Evolutionary conservation across 805 yeast species (phyloP), one percentile per base, ranked within the genome.

Genomic region (Saturnispora sanitii): DNA sequence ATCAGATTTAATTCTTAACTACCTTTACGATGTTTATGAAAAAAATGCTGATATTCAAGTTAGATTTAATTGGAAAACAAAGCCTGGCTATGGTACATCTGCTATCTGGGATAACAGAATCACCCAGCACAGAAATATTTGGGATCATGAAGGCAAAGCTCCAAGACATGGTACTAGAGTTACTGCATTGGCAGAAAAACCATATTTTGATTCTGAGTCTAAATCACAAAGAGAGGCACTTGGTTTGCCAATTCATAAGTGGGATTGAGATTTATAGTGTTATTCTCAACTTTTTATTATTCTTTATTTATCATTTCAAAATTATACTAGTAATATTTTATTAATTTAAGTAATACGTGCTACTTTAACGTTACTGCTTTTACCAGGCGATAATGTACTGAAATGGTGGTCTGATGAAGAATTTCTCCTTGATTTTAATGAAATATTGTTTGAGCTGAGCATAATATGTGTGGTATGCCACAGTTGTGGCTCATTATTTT

Each of bases 31-130:
- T 33, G 64, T 73, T 19, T 66, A 63, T 43, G 76, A 70, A 54
- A 67, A 66, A 51, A 70, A 71, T 50, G 67, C 69, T 37, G 81
- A 75, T 48, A 66, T 73, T 43, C 79, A 74, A 57, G 74, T 71
- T 7, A 64, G 79, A 48, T 68, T 69, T 60, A 67, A 65, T 44
- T 51, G 79, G 79, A 33, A 33, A 4, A 61, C 66, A 19, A 47
- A 49, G 20, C 45, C 46, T 9, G 70, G 69, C 16, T 56, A 55
- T 25, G 73, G 72, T 25, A 61, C 70, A 11, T 61, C 70, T 42
- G 75, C 73, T 20, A 49, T 69, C 32, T 70, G 75, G 75, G 74
- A 70, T 49, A 70, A 70, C 59, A 61, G 74, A 58, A 46, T 65
- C 34, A 55, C 69, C 31, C 66, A 67, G 42, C 74, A 70, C 48